Evolutionary conservation across 306 rosid genomes (phyloP).

Genomic region (Inga oerstediana): DNA sequence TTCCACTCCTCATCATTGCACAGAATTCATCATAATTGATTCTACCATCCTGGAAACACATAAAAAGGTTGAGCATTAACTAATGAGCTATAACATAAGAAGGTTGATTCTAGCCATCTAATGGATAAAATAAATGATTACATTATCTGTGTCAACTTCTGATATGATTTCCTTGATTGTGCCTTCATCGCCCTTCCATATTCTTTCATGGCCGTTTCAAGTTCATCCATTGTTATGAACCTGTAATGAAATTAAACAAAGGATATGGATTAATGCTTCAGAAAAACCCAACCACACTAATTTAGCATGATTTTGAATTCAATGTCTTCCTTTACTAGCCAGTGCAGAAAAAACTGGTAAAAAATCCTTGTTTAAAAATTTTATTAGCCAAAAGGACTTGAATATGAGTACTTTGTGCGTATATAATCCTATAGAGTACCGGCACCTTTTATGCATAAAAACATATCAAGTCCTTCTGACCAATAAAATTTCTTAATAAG

Average conservation of each 20-base stretch:
- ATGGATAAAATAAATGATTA: constrained; percentile 28
- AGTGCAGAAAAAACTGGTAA: not conserved
- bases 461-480: not conserved
- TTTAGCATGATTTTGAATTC: constrained; percentile 14
- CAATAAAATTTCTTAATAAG: no score
- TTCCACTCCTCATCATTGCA: constrained; percentile 93
- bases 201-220: constrained; percentile 86
- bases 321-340: not conserved
- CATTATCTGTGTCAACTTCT: constrained; percentile 91
- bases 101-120: not conserved
- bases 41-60: constrained; percentile 74
- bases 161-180: constrained; percentile 90
- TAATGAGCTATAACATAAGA: constrained; percentile 20
- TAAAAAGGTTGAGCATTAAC: constrained; percentile 2
- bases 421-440: not conserved
- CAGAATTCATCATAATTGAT: constrained; percentile 86
- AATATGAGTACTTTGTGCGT: no score
- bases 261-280: not conserved
- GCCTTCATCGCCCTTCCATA: constrained; percentile 88
- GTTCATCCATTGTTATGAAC: constrained; percentile 82
- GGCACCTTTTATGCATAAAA: no score
- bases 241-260: constrained; percentile 45
- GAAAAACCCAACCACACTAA: no score
- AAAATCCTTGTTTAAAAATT: no score
- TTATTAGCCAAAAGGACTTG: not conserved